Evolutionary conservation across 2,329 filamentous ascomycete genomes (phyloP).

Genomic region (Hansfordia pulvinata): DNA sequence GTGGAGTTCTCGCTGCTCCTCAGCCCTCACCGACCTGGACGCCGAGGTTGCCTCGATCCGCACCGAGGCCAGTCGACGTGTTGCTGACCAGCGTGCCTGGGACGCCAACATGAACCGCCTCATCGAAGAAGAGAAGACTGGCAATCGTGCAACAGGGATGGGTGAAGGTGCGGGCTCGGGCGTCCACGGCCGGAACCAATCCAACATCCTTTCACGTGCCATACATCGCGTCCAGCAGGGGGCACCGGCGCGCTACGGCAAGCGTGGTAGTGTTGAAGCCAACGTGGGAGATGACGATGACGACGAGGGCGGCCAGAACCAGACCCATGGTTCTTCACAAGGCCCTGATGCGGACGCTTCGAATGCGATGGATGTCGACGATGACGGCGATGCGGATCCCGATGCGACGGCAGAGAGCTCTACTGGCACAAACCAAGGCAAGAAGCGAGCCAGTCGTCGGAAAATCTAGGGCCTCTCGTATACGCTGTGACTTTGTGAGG

Average conservation of each 20-base stretch:
- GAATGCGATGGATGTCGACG: slow-evolving; percentile 19
- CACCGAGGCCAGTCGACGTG: slow-evolving; percentile 37
- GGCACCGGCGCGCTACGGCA: slow-evolving; percentile 20
- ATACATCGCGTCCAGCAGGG: slow-evolving; percentile 5
- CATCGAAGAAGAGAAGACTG: slow-evolving; percentile 27
- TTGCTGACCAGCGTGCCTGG: slow-evolving; percentile 32
- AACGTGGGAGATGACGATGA: slow-evolving; percentile 4
- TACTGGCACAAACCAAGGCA: slow-evolving; percentile 23
- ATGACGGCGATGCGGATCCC: slow-evolving; percentile 40
- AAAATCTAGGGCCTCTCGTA: slow-evolving; percentile 41
- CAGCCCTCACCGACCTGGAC: slow-evolving; percentile 63
- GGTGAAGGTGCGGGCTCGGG: slow-evolving; percentile 5
- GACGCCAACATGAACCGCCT: slow-evolving; percentile 33
- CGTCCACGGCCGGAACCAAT: slow-evolving; percentile 12
- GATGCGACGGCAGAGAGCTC: slow-evolving; percentile 33
- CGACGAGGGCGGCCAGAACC: slow-evolving; percentile 8
- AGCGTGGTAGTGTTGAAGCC: slow-evolving; percentile 16
- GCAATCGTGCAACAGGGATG: slow-evolving; percentile 9
- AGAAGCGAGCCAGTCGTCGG: slow-evolving; percentile 36
- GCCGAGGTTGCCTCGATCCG: slow-evolving; percentile 57
- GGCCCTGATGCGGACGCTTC: slow-evolving; percentile 26
- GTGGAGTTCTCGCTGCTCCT: slow-evolving; percentile 70
- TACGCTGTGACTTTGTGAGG: slow-evolving; percentile 1
- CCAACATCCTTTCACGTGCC: slow-evolving; percentile 10
- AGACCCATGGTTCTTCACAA: slow-evolving; percentile 7